phyloP scores from a whole-genome alignment of 805 yeast species.

The Hanseniaspora lindneri region DNA sequence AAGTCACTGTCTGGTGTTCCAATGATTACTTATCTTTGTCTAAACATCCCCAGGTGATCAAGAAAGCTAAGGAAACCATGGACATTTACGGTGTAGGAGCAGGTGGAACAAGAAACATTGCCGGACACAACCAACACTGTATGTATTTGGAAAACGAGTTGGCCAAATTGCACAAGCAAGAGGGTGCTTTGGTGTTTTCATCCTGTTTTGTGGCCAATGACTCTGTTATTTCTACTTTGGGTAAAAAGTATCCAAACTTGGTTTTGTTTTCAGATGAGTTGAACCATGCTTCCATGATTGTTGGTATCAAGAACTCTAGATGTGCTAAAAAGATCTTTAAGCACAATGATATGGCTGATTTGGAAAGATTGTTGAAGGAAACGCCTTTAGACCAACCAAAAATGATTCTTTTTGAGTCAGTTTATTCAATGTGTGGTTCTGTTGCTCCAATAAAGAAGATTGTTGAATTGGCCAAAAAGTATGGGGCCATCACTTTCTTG shows the following conservation, averaged over 20 bases:
- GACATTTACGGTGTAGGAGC: constrained; percentile 95
- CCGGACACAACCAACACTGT: constrained; percentile 93
- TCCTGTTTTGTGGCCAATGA: constrained; percentile 97
- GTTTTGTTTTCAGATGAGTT: constrained; percentile 86
- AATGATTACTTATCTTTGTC: constrained; percentile 97
- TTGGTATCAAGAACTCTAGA: constrained; percentile 84
- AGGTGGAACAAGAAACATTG: constrained; percentile 97
- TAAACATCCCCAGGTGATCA: constrained; percentile 56
- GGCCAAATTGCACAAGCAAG: constrained; percentile 87
- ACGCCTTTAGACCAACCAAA: constrained; percentile 86
- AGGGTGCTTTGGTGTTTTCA: constrained; percentile 86
- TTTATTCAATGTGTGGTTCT: constrained; percentile 97
- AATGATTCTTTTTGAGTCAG: constrained; percentile 92
- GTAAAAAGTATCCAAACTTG: constrained; percentile 78
- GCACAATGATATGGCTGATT: constrained; percentile 77
- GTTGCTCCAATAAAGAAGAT: constrained; percentile 85
- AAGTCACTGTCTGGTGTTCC: constrained; percentile 98
- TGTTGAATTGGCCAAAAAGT: constrained; percentile 92
- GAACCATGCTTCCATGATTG: constrained; percentile 97
- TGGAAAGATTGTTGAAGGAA: constrained; percentile 64
- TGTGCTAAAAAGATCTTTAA: constrained; percentile 80
- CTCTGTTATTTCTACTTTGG: constrained; percentile 80
- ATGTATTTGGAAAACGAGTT: constrained; percentile 71
- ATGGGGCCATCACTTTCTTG: constrained; percentile 91
- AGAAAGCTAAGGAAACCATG: constrained; percentile 66